Evolutionary conservation across 345 rosid genomes (phyloP).

Genomic region (Brassica cretica): DNA sequence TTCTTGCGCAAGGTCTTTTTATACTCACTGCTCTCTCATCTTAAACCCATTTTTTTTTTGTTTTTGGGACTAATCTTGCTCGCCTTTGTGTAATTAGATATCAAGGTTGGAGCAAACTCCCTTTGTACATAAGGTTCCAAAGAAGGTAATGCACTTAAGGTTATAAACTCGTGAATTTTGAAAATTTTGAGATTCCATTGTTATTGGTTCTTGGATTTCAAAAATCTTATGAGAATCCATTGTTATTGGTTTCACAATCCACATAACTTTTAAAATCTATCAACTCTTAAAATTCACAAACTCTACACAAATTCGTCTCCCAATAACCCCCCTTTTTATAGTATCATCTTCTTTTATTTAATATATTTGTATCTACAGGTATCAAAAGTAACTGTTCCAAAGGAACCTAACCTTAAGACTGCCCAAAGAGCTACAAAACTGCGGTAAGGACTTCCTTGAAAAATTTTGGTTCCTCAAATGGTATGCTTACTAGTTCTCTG

Average conservation of each 20-base stretch:
- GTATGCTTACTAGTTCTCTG: not conserved
- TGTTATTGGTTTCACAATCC: too few species aligned
- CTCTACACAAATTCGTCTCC: too few species aligned
- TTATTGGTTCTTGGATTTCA: too few species aligned
- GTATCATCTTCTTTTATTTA: constrained; percentile 10
- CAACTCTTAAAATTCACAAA: too few species aligned
- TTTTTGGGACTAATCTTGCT: not conserved
- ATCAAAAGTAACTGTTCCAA: constrained; percentile 38
- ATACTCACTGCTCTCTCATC: not conserved
- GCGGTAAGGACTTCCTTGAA: constrained; percentile 14
- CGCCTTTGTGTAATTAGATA: constrained; percentile 46
- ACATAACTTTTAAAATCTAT: too few species aligned
- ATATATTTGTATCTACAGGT: constrained; percentile 4
- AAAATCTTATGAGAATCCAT: too few species aligned
- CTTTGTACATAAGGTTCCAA: constrained; percentile 56
- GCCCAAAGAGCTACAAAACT: constrained; percentile 34
- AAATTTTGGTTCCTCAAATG: not conserved
- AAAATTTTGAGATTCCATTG: too few species aligned
- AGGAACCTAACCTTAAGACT: constrained; percentile 38
- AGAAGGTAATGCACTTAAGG: constrained; percentile 26
- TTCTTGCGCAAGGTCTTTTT: constrained; percentile 57
- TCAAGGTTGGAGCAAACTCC: constrained; percentile 58
- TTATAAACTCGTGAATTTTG: not conserved
- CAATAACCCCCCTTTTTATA: not conserved
- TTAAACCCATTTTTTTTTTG: not conserved